Evolutionary conservation across 495 filamentous ascomycete genomes (phyloP), one percentile per base, ranked within the genome.

Genomic region (Articulospora tetracladia): DNA sequence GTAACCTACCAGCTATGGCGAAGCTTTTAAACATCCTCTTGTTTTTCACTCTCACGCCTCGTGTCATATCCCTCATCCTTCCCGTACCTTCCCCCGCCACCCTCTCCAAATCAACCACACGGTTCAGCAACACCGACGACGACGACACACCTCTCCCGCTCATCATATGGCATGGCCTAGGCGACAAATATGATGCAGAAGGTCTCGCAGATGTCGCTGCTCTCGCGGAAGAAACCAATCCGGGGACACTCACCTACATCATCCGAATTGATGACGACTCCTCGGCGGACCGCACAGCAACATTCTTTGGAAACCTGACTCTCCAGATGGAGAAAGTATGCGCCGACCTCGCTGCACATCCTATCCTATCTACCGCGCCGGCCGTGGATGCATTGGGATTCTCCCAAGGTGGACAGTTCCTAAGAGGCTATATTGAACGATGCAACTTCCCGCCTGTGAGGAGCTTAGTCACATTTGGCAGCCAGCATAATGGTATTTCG

Each of bases 321-420:
- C 75, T 82, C 27, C 95, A 98, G 72, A 64, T 98, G 48, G 79
- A 76, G 23, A 73, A 83, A 57, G 93, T 93, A 55, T 98, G 94
- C 84, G 79, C 74, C 3, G 89, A 93, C 69, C 82, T 98, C 48
- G 80, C 87, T 61, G 55, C 78, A 1, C 83, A 97, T 66, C 89
- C 88, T 0, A 89, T 92, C 72, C 84, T 97, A 19, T 86, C 86
- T 46, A 86, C 86, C 15, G 89, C 90, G 4, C 85, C 87, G 0
- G 90, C 88, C 60, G 80, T 97, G 72, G 93, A 98, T 72, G 95
- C 91, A 1, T 72, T 98, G 20, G 94, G 94, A 4, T 97, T 98
- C 78, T 93, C 88, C 25, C 94, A 98, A 72, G 94, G 94, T 63
- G 95, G 94, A 30, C 92, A 96, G 68, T 97, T 98, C 76, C 83